phyloP scores from a whole-genome alignment of 2,329 filamentous ascomycete species.

The Botrytis pseudocinerea region DNA sequence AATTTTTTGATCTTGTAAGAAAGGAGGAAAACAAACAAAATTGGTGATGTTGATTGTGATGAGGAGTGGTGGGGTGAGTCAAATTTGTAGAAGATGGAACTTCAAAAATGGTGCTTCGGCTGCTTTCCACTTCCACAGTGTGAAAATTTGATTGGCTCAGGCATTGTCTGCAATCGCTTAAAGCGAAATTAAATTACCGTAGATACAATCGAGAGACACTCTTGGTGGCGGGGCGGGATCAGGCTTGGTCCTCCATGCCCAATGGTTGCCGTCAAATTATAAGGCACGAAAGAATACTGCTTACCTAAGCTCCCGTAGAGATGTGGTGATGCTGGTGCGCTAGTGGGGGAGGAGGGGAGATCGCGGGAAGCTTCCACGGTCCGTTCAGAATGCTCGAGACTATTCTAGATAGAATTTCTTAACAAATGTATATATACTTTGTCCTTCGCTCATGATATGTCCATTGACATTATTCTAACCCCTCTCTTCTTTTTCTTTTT shows the following conservation, averaged over 20 bases:
- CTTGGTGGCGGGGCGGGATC: slow-evolving; percentile 5
- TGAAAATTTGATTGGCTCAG: slow-evolving; percentile 23
- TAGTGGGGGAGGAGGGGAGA: background rate
- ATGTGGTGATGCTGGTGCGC: background rate
- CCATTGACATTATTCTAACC: background rate
- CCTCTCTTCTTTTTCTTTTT: background rate
- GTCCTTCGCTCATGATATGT: background rate
- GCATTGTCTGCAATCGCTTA: slow-evolving; percentile 18
- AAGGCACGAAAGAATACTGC: background rate
- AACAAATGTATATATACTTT: background rate
- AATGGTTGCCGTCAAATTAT: background rate
- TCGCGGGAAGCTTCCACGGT: background rate
- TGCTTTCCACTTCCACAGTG: slow-evolving; percentile 9
- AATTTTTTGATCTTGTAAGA: slow-evolving; percentile 9
- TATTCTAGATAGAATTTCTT: slow-evolving; percentile 17
- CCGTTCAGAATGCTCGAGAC: slow-evolving; percentile 19
- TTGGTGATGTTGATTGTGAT: slow-evolving; percentile 14
- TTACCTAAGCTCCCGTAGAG: background rate
- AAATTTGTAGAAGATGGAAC: slow-evolving; percentile 22
- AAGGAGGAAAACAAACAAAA: slow-evolving; percentile 18
- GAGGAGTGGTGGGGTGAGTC: slow-evolving; percentile 20
- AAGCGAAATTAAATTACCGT: slow-evolving; percentile 4
- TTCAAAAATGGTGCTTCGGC: slow-evolving; percentile 6
- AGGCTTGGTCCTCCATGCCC: slow-evolving; percentile 2
- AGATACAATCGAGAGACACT: background rate